Base-by-base conservation (phyloP, 2,329 filamentous ascomycete genomes). In the Talaromyces piceae region DNA sequence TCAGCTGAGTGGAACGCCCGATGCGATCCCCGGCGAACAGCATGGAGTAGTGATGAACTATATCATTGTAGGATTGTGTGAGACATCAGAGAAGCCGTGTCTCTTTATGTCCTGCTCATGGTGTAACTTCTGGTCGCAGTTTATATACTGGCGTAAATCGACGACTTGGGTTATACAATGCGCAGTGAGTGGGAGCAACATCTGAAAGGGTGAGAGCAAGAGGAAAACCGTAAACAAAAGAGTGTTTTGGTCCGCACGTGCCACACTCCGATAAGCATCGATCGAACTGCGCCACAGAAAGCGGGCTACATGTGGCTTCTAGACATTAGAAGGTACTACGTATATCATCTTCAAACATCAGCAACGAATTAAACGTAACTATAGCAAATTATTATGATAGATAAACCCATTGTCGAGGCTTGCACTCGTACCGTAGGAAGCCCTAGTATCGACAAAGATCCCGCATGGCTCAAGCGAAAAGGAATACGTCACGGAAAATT, bases 301-400 rank as follows among this genome's bases (percentile, higher is more conserved):
- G 28, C 33, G 16, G 13, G 5, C 33, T 18, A 20, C 16, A 9
- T 37, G 33, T 37, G 33, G 33, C 33, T 37, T 1, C n/a, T n/a
- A n/a, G n/a, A n/a, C n/a, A n/a, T n/a, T n/a, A n/a, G n/a, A n/a
- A n/a, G n/a, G n/a, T n/a, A n/a, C n/a, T n/a, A n/a, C n/a, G 13
- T 30, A 13, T 30, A 30, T 30, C 13, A 7, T 30, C 28, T 13
- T 13, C 28, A 30, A 30, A 30, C 7, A 30, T 30, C 13, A 13
- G 28, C 7, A 30, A 13, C 11, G 41, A 48, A n/a, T 20, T 43
- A 16, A 6, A n/a, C 47, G 48, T 57, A 52, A 58, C 54, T 39
- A 55, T 58, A 49, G 51, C 52, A n/a, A n/a, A n/a, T n/a, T n/a
- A n/a, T n/a, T n/a, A n/a, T n/a, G n/a, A n/a, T n/a, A n/a, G n/a